A percentile compares a stretch with the other conserved stretches of the same genome.
These are phyloP conservation scores for Pseudonitzschia delicatissima DNA, from an alignment of 108 stramenopile species.

Conservation along the genomic window DNA sequence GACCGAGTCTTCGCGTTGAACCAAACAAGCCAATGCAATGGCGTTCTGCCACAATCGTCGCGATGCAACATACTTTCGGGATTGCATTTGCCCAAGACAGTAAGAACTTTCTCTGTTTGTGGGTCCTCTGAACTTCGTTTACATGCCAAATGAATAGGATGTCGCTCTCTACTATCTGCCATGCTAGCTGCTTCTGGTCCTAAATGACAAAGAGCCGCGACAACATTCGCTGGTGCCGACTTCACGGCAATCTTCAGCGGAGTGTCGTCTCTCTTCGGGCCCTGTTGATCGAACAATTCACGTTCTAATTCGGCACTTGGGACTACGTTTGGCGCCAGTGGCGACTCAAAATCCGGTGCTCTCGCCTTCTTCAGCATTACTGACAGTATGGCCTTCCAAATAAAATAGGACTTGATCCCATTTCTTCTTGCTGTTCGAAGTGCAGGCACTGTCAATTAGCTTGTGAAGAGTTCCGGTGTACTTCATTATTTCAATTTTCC, in stretches of 20 bases:
- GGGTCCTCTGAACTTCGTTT: slow-evolving; percentile 30
- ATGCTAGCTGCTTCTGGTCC: slow-evolving; percentile 34
- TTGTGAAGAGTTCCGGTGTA: slow-evolving; percentile 37
- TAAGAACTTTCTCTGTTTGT: slow-evolving; percentile 33
- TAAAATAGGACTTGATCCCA: slow-evolving; percentile 49
- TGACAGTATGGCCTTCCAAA: slow-evolving; percentile 37
- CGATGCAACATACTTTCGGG: slow-evolving; percentile 41
- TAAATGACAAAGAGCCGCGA: slow-evolving; percentile 59
- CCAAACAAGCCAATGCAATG: slow-evolving; percentile 68
- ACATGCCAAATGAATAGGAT: slow-evolving; percentile 46
- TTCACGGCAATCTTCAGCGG: slow-evolving; percentile 34
- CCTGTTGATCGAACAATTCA: slow-evolving; percentile 35
- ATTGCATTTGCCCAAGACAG: slow-evolving; percentile 34
- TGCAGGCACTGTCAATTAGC: slow-evolving; percentile 26
- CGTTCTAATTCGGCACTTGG: slow-evolving; percentile 36
- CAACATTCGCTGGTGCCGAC: slow-evolving; percentile 33
- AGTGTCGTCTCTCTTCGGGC: slow-evolving; percentile 31
- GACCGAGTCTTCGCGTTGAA: slow-evolving; percentile 46
- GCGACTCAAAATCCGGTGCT: slow-evolving; percentile 38
- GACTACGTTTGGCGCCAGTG: slow-evolving; percentile 32
- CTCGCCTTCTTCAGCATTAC: slow-evolving; percentile 13
- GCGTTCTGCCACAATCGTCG: slow-evolving; percentile 54
- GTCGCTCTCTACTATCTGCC: slow-evolving; percentile 31
- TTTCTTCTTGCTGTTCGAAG: slow-evolving; percentile 30
- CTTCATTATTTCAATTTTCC: too few relatives aligned